Percentiles rank a stretch among this genome's conserved stretches.
These are phyloP conservation scores for Peniophora sp. DNA, from an alignment of 1,284 basidiomycete species.

Conservation along the genomic window DNA sequence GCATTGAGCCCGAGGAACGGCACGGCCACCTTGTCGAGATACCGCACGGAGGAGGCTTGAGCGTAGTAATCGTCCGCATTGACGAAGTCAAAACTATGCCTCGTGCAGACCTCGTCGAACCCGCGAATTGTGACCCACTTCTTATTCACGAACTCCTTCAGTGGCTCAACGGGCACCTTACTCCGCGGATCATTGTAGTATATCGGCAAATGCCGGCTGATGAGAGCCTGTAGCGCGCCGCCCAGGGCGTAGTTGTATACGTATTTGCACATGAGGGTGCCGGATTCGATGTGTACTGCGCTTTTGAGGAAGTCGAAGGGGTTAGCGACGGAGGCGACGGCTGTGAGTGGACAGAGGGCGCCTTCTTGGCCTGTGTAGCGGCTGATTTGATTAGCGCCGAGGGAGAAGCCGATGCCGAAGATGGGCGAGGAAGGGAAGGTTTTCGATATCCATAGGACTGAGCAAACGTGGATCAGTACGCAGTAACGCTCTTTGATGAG, in stretches of 20 bases:
- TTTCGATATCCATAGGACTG: slow-evolving; percentile 18
- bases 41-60: slow-evolving; percentile 13
- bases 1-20: slow-evolving; percentile 20
- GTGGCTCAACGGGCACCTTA: slow-evolving; percentile 3
- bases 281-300: slow-evolving; percentile 11
- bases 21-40: slow-evolving; percentile 11
- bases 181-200: slow-evolving; percentile 9
- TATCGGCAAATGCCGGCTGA: slow-evolving; percentile 12
- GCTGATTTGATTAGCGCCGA: slow-evolving; percentile 19
- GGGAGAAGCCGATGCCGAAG: slow-evolving; percentile 19
- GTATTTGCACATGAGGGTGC: slow-evolving; percentile 12
- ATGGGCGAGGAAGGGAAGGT: slow-evolving; percentile 17
- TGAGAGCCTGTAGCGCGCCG: slow-evolving; percentile 15
- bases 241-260: slow-evolving; percentile 18
- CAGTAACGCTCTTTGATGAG: too few relatives aligned
- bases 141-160: slow-evolving; percentile 12
- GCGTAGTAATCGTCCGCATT: slow-evolving; percentile 17
- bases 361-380: slow-evolving; percentile 22
- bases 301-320: slow-evolving; percentile 19
- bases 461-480: too few relatives aligned
- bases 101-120: slow-evolving; percentile 14
- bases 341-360: slow-evolving; percentile 17
- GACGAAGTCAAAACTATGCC: slow-evolving; percentile 16
- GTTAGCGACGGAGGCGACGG: slow-evolving; percentile 16
- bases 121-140: slow-evolving; percentile 12